Conservation (phyloP, 768 basidiomycete species). For the Aureoboletus auriporus region DNA sequence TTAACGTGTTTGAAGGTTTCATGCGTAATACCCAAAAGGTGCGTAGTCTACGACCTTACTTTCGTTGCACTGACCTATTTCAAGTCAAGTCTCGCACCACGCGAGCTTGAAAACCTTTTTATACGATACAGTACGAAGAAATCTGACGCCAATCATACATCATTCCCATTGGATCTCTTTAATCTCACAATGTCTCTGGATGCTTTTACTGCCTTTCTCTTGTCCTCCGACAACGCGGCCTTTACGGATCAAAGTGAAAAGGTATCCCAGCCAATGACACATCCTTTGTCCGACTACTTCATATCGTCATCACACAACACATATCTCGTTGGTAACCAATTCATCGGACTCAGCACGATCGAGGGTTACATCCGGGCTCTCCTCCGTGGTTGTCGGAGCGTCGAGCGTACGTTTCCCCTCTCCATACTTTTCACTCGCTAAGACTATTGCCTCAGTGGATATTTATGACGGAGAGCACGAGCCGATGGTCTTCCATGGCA, state of each 20-base stretch:
- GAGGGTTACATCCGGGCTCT: slow-evolving; percentile 93
- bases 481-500: slow-evolving; percentile 86
- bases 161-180: slow-evolving; percentile 2
- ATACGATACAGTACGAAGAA: slow-evolving; percentile 29
- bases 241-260: slow-evolving; percentile 49
- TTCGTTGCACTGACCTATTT: slow-evolving; percentile 11
- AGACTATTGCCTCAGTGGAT: slow-evolving; percentile 56
- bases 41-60: slow-evolving; percentile 2
- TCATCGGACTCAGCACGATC: slow-evolving; percentile 83
- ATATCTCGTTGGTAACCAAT: slow-evolving; percentile 82
- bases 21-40: slow-evolving; percentile 53
- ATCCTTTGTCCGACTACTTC: slow-evolving; percentile 82
- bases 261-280: slow-evolving; percentile 82
- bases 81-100: slow-evolving; percentile 34
- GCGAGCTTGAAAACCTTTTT: slow-evolving; percentile 35
- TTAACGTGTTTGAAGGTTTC: slow-evolving; percentile 45
- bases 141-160: neutral
- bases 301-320: slow-evolving; percentile 92
- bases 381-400: slow-evolving; percentile 86
- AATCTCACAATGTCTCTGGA: slow-evolving; percentile 44
- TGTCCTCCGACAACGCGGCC: slow-evolving; percentile 72
- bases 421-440: neutral
- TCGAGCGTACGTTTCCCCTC: slow-evolving; percentile 66
- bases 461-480: slow-evolving; percentile 85
- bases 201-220: slow-evolving; percentile 73